phyloP scores from a whole-genome alignment of 257 asterid species.

The Ligustrum vulgare region DNA sequence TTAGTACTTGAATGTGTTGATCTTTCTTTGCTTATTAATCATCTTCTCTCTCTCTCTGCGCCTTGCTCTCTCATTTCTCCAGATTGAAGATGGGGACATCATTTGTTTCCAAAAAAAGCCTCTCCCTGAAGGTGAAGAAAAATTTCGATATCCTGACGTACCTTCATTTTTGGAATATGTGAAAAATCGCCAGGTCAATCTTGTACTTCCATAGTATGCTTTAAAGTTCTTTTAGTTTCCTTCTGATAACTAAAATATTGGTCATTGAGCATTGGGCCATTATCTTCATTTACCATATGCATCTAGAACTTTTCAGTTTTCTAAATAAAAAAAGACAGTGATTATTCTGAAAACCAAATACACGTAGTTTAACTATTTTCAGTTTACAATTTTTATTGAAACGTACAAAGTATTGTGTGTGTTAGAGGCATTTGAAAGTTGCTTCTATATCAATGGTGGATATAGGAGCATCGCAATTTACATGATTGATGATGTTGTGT shows the following conservation, averaged over 20 bases:
- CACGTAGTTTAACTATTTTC: background rate
- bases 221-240: slow-evolving; percentile 7
- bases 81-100: slow-evolving; percentile 99
- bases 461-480: background rate
- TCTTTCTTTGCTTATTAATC: background rate
- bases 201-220: slow-evolving; percentile 14
- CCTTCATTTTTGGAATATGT: slow-evolving; percentile 89
- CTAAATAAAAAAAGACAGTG: background rate
- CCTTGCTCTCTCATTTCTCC: background rate
- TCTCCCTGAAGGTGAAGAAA: slow-evolving; percentile 61
- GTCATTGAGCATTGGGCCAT: background rate
- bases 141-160: slow-evolving; percentile 71
- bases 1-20: slow-evolving; percentile 12
- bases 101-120: slow-evolving; percentile 86
- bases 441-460: background rate
- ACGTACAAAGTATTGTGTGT: background rate
- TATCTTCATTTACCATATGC: background rate
- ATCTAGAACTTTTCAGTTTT: slow-evolving; percentile 8
- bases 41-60: background rate
- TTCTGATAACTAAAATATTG: background rate
- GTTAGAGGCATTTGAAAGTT: background rate
- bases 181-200: slow-evolving; percentile 86
- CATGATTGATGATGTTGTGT: background rate
- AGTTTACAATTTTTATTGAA: slow-evolving; percentile 4
- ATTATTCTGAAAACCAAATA: background rate